A percentile compares a stretch with the other conserved stretches of the same genome.
Conservation (phyloP, 2,329 filamentous ascomycete genomes). For the Fusarium coicis region DNA sequence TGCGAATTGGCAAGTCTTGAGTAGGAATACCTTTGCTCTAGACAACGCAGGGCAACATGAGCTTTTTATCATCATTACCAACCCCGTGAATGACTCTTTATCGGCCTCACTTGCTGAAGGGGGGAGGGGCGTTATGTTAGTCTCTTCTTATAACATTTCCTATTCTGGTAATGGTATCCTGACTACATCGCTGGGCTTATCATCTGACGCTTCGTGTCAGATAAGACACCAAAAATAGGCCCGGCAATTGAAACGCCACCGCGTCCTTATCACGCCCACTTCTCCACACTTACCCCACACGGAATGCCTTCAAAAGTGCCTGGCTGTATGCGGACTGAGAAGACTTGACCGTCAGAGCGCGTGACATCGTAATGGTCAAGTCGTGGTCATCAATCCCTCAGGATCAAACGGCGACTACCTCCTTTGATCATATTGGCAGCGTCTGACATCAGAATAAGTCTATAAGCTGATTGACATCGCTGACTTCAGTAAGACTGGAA, state of each 20-base stretch:
- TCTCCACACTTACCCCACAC: background rate
- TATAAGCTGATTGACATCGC: accelerated
- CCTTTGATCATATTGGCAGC: accelerated
- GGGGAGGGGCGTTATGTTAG: background rate
- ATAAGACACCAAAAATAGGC: background rate
- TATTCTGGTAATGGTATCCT: background rate
- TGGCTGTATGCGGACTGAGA: background rate
- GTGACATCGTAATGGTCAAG: accelerated
- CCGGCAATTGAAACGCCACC: background rate
- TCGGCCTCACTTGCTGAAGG: background rate
- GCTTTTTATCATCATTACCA: background rate
- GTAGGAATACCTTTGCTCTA: too few species aligned
- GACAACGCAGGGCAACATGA: too few species aligned
- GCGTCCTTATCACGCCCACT: background rate
- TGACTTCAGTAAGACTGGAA: background rate
- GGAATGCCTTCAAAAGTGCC: too few species aligned
- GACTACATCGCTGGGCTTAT: background rate
- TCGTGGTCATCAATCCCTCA: background rate
- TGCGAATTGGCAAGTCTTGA: too few species aligned
- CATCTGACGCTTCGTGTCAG: background rate
- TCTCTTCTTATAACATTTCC: background rate
- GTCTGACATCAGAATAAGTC: too few species aligned
- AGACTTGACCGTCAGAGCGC: background rate
- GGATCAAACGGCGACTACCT: background rate
- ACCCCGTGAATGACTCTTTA: background rate